phyloP scores from a whole-genome alignment of 345 rosid genomes.

The Aquilaria sinensis region DNA sequence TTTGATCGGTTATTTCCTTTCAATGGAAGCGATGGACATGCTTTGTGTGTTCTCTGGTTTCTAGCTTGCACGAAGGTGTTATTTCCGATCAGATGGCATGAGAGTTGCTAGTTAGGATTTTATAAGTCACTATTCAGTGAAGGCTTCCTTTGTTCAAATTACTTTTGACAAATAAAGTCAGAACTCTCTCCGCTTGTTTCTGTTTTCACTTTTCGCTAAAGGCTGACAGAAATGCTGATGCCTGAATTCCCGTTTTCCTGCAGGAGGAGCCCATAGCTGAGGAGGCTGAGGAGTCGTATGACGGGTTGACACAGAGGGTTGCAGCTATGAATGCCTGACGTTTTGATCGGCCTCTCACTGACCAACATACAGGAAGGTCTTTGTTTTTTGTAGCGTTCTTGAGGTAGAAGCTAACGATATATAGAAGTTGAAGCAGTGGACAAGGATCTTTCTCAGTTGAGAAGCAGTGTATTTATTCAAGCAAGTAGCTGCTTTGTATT shows the following conservation, averaged over 20 bases:
- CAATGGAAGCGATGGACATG: too few relatives aligned
- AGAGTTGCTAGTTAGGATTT: background rate
- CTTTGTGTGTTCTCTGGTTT: too few relatives aligned
- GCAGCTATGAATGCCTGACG: slow-evolving; percentile 46
- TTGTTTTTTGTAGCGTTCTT: background rate
- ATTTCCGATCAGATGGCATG: background rate
- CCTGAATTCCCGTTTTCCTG: slow-evolving; percentile 12
- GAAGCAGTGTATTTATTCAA: too few relatives aligned
- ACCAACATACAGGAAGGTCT: background rate
- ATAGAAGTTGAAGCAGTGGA: too few relatives aligned
- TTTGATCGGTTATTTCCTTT: too few relatives aligned
- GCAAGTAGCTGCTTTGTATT: too few relatives aligned
- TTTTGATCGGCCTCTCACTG: slow-evolving; percentile 5
- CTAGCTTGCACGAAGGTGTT: background rate
- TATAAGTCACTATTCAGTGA: too few relatives aligned
- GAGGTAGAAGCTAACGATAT: slow-evolving; percentile 16
- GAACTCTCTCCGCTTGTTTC: background rate
- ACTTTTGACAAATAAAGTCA: background rate
- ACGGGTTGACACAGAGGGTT: slow-evolving; percentile 48
- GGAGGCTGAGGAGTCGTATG: slow-evolving; percentile 36
- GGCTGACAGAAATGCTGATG: background rate
- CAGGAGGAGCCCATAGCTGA: slow-evolving; percentile 43
- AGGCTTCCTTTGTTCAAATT: slow-evolving; percentile 1
- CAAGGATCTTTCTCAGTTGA: too few relatives aligned
- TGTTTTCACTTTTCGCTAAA: background rate